Conservation (phyloP, 495 filamentous ascomycete genomes). For the Penicillium mononematosum region DNA sequence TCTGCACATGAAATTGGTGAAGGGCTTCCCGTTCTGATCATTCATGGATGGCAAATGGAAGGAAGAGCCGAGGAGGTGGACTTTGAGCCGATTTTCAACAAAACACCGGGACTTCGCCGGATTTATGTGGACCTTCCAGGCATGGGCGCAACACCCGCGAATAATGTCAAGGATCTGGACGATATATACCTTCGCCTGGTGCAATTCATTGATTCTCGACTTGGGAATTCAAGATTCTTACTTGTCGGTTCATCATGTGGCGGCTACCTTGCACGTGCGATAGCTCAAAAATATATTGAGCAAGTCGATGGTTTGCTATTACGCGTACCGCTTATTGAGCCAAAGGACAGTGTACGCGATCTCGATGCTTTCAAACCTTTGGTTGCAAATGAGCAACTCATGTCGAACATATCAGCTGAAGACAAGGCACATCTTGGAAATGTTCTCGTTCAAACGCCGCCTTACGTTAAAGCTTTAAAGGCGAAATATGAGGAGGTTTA, state of each 20-base stretch:
- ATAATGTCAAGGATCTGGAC: conserved; percentile 29
- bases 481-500: conserved; percentile 23
- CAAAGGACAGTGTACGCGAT: conserved; percentile 28
- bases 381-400: conserved; percentile 26
- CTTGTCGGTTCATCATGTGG: conserved; percentile 32
- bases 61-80: conserved; percentile 29
- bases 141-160: conserved; percentile 32
- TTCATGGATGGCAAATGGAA: conserved; percentile 32
- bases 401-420: conserved; percentile 25
- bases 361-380: conserved; percentile 29
- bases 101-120: conserved; percentile 25
- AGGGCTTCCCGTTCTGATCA: conserved; percentile 31
- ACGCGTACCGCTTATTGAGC: conserved; percentile 34
- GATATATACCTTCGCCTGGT: conserved; percentile 29
- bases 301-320: conserved; percentile 33
- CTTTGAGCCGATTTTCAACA: conserved; percentile 35
- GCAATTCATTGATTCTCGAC: conserved; percentile 32
- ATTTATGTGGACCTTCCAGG: conserved; percentile 37
- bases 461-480: conserved; percentile 28
- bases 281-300: conserved; percentile 29
- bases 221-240: conserved; percentile 27
- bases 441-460: conserved; percentile 30
- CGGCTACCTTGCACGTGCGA: conserved; percentile 31
- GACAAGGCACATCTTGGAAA: conserved; percentile 29
- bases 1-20: conserved; percentile 32